Evolutionary conservation across 2,329 filamentous ascomycete genomes (phyloP).

Genomic region (Penicillium sp.): DNA sequence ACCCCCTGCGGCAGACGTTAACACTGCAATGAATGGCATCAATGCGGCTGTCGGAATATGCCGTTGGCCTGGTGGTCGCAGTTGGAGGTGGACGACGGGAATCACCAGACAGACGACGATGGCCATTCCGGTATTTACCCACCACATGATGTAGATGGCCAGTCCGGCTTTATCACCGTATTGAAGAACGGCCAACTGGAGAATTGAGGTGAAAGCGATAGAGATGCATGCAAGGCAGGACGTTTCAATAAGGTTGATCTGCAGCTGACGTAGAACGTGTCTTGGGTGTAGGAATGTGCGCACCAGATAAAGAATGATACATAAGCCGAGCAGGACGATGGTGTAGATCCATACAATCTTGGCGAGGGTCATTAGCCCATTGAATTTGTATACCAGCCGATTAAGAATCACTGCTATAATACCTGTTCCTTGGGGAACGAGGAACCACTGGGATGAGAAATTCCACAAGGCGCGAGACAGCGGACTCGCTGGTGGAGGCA

Average conservation of each 20-base stretch:
- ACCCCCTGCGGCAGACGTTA: slow-evolving; percentile 42
- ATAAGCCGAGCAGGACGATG: slow-evolving; percentile 33
- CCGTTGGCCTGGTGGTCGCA: slow-evolving; percentile 39
- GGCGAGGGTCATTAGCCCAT: slow-evolving; percentile 36
- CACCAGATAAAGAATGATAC: slow-evolving; percentile 33
- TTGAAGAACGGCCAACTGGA: slow-evolving; percentile 51
- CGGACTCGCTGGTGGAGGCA: slow-evolving; percentile 2
- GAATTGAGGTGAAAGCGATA: slow-evolving; percentile 38
- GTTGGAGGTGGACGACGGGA: slow-evolving; percentile 38
- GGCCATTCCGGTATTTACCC: slow-evolving; percentile 38
- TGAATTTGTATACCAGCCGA: slow-evolving; percentile 44
- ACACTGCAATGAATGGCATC: slow-evolving; percentile 41
- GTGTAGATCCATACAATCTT: slow-evolving; percentile 42
- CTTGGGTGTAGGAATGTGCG: slow-evolving; percentile 34
- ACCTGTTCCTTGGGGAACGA: slow-evolving; percentile 41
- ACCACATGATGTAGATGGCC: slow-evolving; percentile 43
- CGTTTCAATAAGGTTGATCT: slow-evolving; percentile 35
- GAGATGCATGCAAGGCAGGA: slow-evolving; percentile 41
- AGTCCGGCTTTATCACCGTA: slow-evolving; percentile 31
- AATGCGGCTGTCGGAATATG: slow-evolving; percentile 36
- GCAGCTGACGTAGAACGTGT: slow-evolving; percentile 32
- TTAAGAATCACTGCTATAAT: slow-evolving; percentile 39
- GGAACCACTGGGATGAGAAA: slow-evolving; percentile 41
- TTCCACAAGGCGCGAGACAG: slow-evolving; percentile 29
- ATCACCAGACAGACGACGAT: slow-evolving; percentile 33